Evolutionary conservation across 257 asterid genomes (phyloP), one percentile per base, ranked within the genome.

Genomic region (Nicotiana noctiflora): DNA sequence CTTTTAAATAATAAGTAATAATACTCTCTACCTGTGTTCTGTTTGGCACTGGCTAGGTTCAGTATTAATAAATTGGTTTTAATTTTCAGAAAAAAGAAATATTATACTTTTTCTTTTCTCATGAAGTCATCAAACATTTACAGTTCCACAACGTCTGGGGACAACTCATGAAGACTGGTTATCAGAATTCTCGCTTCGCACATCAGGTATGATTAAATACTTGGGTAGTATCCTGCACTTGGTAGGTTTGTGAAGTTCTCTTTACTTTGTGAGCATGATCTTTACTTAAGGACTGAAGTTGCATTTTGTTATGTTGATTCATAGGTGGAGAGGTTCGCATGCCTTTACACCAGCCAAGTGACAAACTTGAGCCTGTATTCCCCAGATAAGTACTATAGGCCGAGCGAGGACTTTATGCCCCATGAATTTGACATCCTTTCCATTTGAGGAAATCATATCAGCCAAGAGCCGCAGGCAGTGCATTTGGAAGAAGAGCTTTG

Each of bases 71-170:
- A 72, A 72, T 46, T 0, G 37, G 23, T 72, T 23, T 72, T 19
- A 4, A 72, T 46, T 72, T 46, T 72, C 78, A 46, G 23, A 57
- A 40, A 23, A 46, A 32, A 46, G n/a, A 23, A 2, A 34, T 72
- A 49, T 12, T 49, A 1, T 8, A 2, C 60, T 23, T 23, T 72
- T 49, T 8, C 6, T 32, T 13, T 49, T 14, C 44, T 74, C 23
- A 72, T 72, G 0, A 49, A 46, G 25, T 61, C 59, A 32, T 62
- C 67, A 52, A 88, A 84, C 56, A 61, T 63, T 84, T 87, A 57
- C 92, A 96, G 99, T 96, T 96, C 89, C 99, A 96, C 83, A 83
- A 86, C 84, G 97, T 94, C 19, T 96, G 99, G 99, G 99, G 99
- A 84, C 98, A 94, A 67, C 90, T 96, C 83, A 92, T 96, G 99